Percentiles rank a stretch among this genome's conserved stretches.
phyloP scores from a whole-genome alignment of 176 grass and related monocot genomes.

The Guadua angustifolia region DNA sequence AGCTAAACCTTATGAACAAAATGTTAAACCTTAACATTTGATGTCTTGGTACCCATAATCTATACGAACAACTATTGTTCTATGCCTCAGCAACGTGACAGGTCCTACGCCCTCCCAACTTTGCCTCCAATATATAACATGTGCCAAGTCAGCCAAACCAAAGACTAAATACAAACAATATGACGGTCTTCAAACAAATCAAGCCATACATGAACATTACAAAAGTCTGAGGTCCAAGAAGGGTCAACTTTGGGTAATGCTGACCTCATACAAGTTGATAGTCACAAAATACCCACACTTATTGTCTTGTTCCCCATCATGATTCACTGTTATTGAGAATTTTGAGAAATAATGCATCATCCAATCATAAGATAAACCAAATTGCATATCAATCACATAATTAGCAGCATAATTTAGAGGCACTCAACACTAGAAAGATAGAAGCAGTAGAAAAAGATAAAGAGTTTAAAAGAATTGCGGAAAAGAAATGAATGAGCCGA shows the following conservation, averaged over 20 bases:
- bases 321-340: not conserved
- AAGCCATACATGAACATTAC: not conserved
- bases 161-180: not conserved
- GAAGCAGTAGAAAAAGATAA: not conserved
- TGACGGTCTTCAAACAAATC: conserved; percentile 1
- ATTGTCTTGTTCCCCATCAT: not conserved
- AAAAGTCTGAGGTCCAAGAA: conserved; percentile 16
- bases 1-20: conserved; percentile 1
- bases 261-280: not conserved
- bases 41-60: conserved; percentile 18
- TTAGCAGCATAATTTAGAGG: not conserved
- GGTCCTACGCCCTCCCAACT: too few species aligned
- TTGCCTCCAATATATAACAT: conserved; percentile 15
- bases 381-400: not conserved
- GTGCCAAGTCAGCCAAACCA: not conserved
- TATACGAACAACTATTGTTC: conserved; percentile 2
- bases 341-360: not conserved
- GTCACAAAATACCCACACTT: not conserved
- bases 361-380: not conserved
- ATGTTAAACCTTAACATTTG: not conserved
- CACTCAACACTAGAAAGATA: not conserved
- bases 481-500: not conserved
- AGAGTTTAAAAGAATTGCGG: not conserved
- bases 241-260: not conserved
- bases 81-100: not conserved